These are phyloP conservation scores for Colletotrichum graminicola DNA, from an alignment of 2,329 filamentous ascomycete genomes.

Conservation along the genomic window DNA sequence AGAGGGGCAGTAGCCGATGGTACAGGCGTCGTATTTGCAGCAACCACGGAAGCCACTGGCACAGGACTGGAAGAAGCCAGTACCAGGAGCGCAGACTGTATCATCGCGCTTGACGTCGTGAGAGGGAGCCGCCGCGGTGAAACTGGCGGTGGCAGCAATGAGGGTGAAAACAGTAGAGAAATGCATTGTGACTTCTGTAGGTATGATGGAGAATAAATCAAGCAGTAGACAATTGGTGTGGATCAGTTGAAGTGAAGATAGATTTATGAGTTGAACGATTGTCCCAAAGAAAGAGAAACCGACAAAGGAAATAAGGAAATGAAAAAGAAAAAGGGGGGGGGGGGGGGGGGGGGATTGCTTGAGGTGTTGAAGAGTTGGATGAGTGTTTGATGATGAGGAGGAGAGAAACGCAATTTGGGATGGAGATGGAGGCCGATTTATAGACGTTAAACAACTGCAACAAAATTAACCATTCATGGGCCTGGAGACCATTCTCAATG, in stretches of 20 bases:
- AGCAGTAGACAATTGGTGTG: background rate
- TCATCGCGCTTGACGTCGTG: conserved; percentile 15
- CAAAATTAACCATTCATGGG: background rate
- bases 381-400: conserved; percentile 22
- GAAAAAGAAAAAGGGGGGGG: conserved; percentile 8
- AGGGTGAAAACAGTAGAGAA: conserved; percentile 27
- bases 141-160: conserved; percentile 15
- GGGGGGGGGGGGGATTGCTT: background rate
- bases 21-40: conserved; percentile 35
- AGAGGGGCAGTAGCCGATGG: background rate
- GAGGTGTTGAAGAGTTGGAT: conserved; percentile 9
- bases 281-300: conserved; percentile 23
- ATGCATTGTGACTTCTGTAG: conserved; percentile 29
- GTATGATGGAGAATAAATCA: background rate
- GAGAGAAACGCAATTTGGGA: background rate
- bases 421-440: conserved; percentile 18
- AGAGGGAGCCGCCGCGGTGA: conserved; percentile 18
- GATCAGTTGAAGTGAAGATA: conserved; percentile 1
- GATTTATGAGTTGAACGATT: background rate
- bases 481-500: background rate
- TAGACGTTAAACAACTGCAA: background rate
- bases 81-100: conserved; percentile 25
- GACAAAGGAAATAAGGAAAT: conserved; percentile 40
- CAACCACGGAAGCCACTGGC: conserved; percentile 32
- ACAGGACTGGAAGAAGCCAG: conserved; percentile 38